Evolutionary conservation across 371 early-diverging fungal genomes (phyloP), one percentile per base, ranked within the genome.

Genomic region (Syncephalastrum racemosum): DNA sequence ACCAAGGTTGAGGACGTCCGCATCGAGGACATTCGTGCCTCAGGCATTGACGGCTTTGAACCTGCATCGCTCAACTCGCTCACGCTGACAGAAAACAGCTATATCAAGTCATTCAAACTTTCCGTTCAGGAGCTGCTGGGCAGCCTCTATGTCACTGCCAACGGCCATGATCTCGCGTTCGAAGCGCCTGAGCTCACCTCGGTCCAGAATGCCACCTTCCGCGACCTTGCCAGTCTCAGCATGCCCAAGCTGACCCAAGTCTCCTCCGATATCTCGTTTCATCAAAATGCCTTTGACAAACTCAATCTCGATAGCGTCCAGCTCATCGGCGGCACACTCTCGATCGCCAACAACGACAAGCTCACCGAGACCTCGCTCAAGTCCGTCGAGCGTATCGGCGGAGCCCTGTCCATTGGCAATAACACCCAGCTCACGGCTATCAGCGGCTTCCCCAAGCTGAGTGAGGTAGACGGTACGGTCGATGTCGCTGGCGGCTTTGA

Each of bases 401-500:
- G 85, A 18, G 83, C 85, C 10, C 63, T 85, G 3, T 69, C 77
- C 10, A 70, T 85, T 31, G 82, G 81, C 54, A 82, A 85, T 68
- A 85, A 85, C 55, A 75, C 81, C 2, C 67, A 74, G 15, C 50
- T 85, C 25, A 55, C 52, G 1, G 48, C 62, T 10, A 68, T 85
- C 20, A 69, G 68, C 39, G 85, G 85, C 3, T 83, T 81, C 61
- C 64, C 71, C 4, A 67, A 62, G 31, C 64, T 83, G 12, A 53
- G 56, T 41, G 75, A 73, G 10, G 73, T 85, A 6, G 69, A 73
- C 6, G 85, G 85, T 3, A 75, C 77, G 4, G 51, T 79, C 24
- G 81, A 83, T 49, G 60, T 83, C 42, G 79, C 80, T 13, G 83
- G 83, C 18, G 53, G 59, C 12, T 77, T 85, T 67, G 58, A 71